A percentile compares a stretch with the other conserved stretches of the same genome.
Evolutionary conservation across 805 yeast species (phyloP).

Genomic region (Ogataea nonfermentans): DNA sequence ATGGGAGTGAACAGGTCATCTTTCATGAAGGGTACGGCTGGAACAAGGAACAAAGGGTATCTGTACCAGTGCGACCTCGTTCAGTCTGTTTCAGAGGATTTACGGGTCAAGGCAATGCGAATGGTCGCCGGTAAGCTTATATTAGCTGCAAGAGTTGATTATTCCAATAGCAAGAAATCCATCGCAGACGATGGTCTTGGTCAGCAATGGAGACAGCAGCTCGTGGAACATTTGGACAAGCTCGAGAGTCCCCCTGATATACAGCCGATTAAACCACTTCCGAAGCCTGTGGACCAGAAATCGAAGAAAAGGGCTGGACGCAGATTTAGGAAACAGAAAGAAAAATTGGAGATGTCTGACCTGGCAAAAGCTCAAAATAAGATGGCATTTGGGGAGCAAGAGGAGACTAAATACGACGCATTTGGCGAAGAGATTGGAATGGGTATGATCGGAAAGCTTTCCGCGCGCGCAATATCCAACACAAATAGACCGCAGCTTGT

Average conservation of each 20-base stretch:
- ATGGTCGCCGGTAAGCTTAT: slow-evolving; percentile 76
- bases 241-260: slow-evolving; percentile 75
- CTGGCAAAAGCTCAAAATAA: slow-evolving; percentile 79
- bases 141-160: slow-evolving; percentile 80
- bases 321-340: slow-evolving; percentile 74
- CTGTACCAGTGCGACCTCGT: slow-evolving; percentile 60
- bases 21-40: slow-evolving; percentile 42
- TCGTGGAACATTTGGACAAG: slow-evolving; percentile 63
- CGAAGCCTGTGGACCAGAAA: slow-evolving; percentile 70
- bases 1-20: slow-evolving; percentile 56
- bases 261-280: slow-evolving; percentile 63
- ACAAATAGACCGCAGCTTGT: slow-evolving; percentile 13
- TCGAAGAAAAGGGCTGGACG: slow-evolving; percentile 87
- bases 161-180: slow-evolving; percentile 36
- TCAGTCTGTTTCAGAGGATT: slow-evolving; percentile 55
- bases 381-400: slow-evolving; percentile 77
- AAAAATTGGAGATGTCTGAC: slow-evolving; percentile 78
- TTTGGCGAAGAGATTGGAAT: slow-evolving; percentile 82
- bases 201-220: slow-evolving; percentile 53
- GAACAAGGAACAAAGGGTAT: slow-evolving; percentile 65
- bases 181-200: slow-evolving; percentile 46
- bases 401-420: slow-evolving; percentile 56
- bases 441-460: slow-evolving; percentile 57
- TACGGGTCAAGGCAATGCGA: slow-evolving; percentile 68
- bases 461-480: slow-evolving; percentile 20